Evolutionary conservation across 129 eudicot species (phyloP).

Genomic region (Kitagawia praeruptora): DNA sequence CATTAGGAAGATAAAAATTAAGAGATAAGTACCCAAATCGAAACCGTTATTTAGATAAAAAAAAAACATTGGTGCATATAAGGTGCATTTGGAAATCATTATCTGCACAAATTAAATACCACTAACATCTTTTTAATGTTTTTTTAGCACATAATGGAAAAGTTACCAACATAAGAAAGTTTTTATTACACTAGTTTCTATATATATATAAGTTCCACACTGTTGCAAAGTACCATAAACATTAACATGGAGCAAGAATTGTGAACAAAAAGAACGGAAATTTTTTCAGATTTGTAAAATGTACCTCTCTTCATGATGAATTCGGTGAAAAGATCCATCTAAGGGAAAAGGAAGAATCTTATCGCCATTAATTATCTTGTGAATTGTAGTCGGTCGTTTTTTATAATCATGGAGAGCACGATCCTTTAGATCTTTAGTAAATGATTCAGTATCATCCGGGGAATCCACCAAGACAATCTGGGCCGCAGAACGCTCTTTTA

Average conservation of each 20-base stretch:
- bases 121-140: not conserved
- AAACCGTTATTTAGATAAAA: not conserved
- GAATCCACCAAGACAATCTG: conserved; percentile 24
- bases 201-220: not conserved
- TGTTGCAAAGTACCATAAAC: not conserved
- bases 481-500: not conserved
- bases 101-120: not conserved
- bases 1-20: not conserved
- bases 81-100: not conserved
- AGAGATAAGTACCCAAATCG: not conserved
- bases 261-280: not conserved
- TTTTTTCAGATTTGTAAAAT: not conserved
- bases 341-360: conserved; percentile 16
- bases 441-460: conserved; percentile 1
- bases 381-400: not conserved
- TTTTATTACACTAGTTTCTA: not conserved
- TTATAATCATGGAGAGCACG: not conserved
- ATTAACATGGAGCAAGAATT: not conserved
- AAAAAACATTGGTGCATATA: not conserved
- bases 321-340: conserved; percentile 12
- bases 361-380: conserved; percentile 14
- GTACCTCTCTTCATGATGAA: conserved; percentile 17
- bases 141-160: not conserved
- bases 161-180: not conserved
- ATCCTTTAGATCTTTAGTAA: conserved; percentile 7